Evolutionary conservation across 2,329 filamentous ascomycete genomes (phyloP), one percentile per base, ranked within the genome.

Genomic region (Rhexocercosporidium sp.): DNA sequence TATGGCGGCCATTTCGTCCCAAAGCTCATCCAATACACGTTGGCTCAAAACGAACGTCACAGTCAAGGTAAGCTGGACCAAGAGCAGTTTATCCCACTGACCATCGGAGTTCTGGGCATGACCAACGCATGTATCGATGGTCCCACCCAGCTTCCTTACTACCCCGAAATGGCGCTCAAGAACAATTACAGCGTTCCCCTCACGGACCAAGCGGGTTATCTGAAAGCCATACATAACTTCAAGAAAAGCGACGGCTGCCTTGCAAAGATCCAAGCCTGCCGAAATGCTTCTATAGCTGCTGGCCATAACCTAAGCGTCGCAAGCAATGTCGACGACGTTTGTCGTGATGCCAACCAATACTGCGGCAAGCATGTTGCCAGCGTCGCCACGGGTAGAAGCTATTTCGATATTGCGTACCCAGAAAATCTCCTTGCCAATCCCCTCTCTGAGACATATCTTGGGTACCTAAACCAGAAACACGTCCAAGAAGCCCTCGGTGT

Each of bases 401-500:
- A 41, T 41, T 41, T 41, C 39, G 39, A 41, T 41, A 41, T 41
- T 12, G 39, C 39, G 39, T 41, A 41, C 39, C 39, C 39, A 41
- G 39, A 41, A n/a, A 41, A 41, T 41, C 18, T 41, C 39, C 39
- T 31, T 31, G 29, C 29, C 1, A 31, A 31, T 31, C 39, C 18
- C 39, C 39, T 41, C 39, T 41, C 39, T 41, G 39, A 41, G 39
- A 41, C 39, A 41, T 41, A 41, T 41, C 11, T 41, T n/a, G 39
- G 39, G 39, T 41, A 41, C 18, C 67, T 71, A 29, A 67, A 61
- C 25, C 67, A 69, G n/a, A 34, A 57, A 18, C 61, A 60, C 39
- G 62, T 90, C 0, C 85, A 87, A 69, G 75, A 84, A 18, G 84
- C 85, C 0, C 81, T 92, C 8, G 88, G 89, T 20, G 83, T 88